Base-by-base conservation (phyloP, 2,329 filamentous ascomycete species). In the Karstenula rhodostoma region DNA sequence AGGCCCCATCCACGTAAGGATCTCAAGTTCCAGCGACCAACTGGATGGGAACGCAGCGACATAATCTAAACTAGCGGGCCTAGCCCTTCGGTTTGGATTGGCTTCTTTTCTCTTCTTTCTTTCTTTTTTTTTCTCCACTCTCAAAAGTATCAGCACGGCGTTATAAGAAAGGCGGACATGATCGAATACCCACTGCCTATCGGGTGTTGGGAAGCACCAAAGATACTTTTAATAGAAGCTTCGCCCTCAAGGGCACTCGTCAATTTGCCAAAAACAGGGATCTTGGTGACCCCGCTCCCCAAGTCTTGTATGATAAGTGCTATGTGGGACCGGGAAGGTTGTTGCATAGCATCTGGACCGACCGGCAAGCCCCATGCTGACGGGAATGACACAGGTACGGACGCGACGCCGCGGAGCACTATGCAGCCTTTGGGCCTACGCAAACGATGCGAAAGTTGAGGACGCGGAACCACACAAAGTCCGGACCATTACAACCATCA, bases 41-140 rank as follows among this genome's bases (percentile, higher is more conserved):
- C 83, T 0, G 95, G 95, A 0, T 99, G 91, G 86, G 93, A 97
- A 75, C 84, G 94, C 29, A 80, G 88, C 2, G 94, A 99, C 40
- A 62, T 77, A 43, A 75, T 77, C 48, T 76, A 61, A 68, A 48
- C 17, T 19, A 55, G 13, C 25, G 47, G 53, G 32, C 27, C 17
- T 60, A 35, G 40, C 13, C 42, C 12, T 61, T 52, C 17, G 22
- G 29, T 35, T 32, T 22, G 54, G 44, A 46, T 17, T 48, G 8
- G 37, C 12, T 46, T 35, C 42, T 47, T n/a, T 2, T 25, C 29
- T 22, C 15, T 44, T 52, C 23, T 52, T 40, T 27, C 23, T 47
- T 57, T 23, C 7, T 49, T 52, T 57, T 23, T 5, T 49, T 52
- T 54, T 52, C 51, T 52, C 56, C 59, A 58, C 59, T 61, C 56